These are phyloP conservation scores for Psidium friedrichsthalianum DNA, from an alignment of 345 rosid genomes.

Conservation along the genomic window DNA sequence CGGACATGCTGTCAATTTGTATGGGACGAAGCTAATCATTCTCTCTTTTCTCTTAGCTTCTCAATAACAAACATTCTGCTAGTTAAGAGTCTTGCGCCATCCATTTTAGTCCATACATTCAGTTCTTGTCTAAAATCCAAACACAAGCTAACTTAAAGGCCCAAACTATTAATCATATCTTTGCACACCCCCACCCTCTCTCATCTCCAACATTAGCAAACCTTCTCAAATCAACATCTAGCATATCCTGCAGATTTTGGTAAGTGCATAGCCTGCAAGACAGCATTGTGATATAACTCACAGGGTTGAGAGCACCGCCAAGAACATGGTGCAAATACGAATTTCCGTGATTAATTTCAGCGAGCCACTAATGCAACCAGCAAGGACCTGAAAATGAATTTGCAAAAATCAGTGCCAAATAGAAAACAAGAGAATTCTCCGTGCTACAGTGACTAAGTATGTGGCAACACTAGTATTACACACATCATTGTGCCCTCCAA, in stretches of 20 bases:
- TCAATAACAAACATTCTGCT: background rate
- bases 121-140: background rate
- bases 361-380: slow-evolving; percentile 88
- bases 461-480: slow-evolving; percentile 1
- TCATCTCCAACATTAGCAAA: background rate
- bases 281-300: slow-evolving; percentile 14
- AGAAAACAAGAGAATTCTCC: background rate
- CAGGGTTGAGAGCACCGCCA: slow-evolving; percentile 94
- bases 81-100: background rate
- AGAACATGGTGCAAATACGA: slow-evolving; percentile 84
- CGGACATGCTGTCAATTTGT: background rate
- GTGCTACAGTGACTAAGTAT: background rate
- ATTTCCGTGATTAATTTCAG: slow-evolving; percentile 53
- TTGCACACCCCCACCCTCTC: background rate
- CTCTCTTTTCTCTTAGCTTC: background rate
- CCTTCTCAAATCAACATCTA: background rate
- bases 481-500: slow-evolving; percentile 97
- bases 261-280: background rate
- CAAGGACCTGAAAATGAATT: slow-evolving; percentile 62
- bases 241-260: background rate
- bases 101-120: background rate
- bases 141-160: background rate
- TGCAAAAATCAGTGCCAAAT: background rate
- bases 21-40: background rate
- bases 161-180: background rate